Percentiles rank a stretch among this genome's conserved stretches.
phyloP scores from a whole-genome alignment of 1,284 basidiomycete genomes.

The Cutaneotrichosporon dermatis region DNA sequence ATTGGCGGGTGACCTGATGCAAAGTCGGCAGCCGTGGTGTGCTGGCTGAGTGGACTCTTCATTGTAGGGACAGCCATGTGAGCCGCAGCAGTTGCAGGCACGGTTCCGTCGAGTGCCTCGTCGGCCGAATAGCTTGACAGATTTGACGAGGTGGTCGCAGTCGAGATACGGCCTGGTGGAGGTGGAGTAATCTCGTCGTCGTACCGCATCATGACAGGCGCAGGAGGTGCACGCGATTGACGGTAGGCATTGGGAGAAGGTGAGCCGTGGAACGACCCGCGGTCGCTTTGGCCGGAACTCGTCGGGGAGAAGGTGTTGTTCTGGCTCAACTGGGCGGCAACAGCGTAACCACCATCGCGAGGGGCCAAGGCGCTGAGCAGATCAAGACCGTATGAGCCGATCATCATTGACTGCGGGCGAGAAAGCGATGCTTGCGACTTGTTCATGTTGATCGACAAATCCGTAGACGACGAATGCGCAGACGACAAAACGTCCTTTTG shows the following conservation, averaged over 20 bases:
- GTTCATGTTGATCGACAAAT: conserved; percentile 35
- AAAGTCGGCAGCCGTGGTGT: conserved; percentile 22
- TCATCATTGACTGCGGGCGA: conserved; percentile 31
- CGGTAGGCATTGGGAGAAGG: conserved; percentile 7
- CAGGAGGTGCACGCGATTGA: conserved; percentile 29
- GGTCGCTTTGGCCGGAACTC: conserved; percentile 24
- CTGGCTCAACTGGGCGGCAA: conserved; percentile 40
- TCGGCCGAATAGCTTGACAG: conserved; percentile 2
- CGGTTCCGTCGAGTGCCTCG: not conserved
- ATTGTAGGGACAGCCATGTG: conserved; percentile 14
- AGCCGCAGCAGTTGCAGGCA: conserved; percentile 1
- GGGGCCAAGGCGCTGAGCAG: conserved; percentile 41
- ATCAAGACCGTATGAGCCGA: conserved; percentile 34
- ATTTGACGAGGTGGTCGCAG: conserved; percentile 8
- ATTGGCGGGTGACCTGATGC: conserved; percentile 2
- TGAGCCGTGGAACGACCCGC: conserved; percentile 22
- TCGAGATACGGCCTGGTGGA: conserved; percentile 15
- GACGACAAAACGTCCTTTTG: conserved; percentile 26
- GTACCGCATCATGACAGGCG: conserved; percentile 44
- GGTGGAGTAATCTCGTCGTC: conserved; percentile 32
- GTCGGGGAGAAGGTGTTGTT: conserved; percentile 14
- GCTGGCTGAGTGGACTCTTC: conserved; percentile 32
- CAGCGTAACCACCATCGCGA: conserved; percentile 48
- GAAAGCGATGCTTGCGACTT: conserved; percentile 31
- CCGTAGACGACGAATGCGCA: conserved; percentile 41